Base-by-base conservation (phyloP, 2,329 filamentous ascomycete species). In the Penicillium sp. region DNA sequence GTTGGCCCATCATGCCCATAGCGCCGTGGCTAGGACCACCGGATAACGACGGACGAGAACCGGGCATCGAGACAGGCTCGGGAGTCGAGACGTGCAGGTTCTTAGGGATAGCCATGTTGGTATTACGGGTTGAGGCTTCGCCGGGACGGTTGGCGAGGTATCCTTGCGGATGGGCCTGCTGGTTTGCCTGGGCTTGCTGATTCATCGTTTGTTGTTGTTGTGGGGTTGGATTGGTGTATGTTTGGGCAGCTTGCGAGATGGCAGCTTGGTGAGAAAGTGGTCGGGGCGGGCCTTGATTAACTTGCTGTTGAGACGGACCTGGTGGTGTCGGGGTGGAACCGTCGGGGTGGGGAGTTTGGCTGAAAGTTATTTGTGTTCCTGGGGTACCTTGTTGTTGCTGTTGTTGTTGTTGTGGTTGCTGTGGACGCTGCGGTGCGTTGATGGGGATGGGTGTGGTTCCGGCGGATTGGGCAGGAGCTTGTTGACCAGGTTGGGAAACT, bases 1-100 rank as follows among this genome's bases (percentile, higher is more conserved):
- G 91, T 64, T 95, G 90, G 43, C 86, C 85, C 80, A 96, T 88
- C 41, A 93, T 85, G 45, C 90, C 90, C 45, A 87, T 87, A 0
- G 87, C 80, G 6, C 84, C 84, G 55, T 87, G 88, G 44, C 82
- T 84, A 14, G 83, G 79, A 18, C 90, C 90, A 41, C 87, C 87
- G 14, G 83, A 84, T 64, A 93, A 80, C 0, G 92, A 95, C n/a
- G 93, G 93, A 7, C 93, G 84, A 10, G 73, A 81, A 65, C 74
- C 81, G 56, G 72, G 82, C 84, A 92, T 85, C 10, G 79, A 70
- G 18, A 95, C 90, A 2, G 90, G 85, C 53, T 84, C 80, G 4
- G 89, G 88, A 36, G 85, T 77, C 44, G 83, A 78, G 6, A 86
- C 82, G 38, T 87, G 85, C 40, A 97, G 78, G 33, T 80, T 83